phyloP scores from a whole-genome alignment of 257 asterid genomes.

The Salvia miltiorrhiza region DNA sequence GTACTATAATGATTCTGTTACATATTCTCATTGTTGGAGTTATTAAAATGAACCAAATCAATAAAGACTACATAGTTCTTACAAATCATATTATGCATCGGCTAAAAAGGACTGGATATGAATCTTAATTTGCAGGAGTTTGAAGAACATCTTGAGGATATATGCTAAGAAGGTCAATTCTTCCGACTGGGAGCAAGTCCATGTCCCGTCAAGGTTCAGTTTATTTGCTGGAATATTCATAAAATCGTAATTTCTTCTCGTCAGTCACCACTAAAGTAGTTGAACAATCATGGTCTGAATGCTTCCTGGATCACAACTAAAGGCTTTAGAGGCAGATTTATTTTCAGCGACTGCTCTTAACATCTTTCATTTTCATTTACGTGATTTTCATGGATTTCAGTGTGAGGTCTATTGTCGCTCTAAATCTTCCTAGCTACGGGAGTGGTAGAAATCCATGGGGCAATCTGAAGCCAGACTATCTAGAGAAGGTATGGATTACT shows the following conservation, averaged over 20 bases:
- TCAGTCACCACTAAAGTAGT: neutral
- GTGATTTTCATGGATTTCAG: conserved; percentile 38
- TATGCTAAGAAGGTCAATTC: conserved; percentile 83
- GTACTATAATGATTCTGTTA: neutral
- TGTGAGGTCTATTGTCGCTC: conserved; percentile 89
- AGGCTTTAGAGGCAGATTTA: too few species aligned
- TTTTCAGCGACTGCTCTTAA: neutral
- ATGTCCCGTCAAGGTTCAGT: conserved; percentile 80
- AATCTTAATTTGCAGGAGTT: conserved; percentile 56
- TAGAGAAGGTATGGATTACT: conserved; percentile 68
- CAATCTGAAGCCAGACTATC: conserved; percentile 74
- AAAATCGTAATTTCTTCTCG: neutral
- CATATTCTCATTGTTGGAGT: neutral
- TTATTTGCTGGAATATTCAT: conserved; percentile 1
- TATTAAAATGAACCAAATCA: neutral
- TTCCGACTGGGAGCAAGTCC: conserved; percentile 79
- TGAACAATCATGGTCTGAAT: neutral
- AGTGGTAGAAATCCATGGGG: conserved; percentile 99
- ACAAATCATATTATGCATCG: conserved; percentile 4
- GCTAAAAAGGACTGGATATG: neutral
- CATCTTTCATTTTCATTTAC: neutral
- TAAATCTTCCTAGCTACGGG: conserved; percentile 98
- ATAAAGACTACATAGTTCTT: neutral
- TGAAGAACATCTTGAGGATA: conserved; percentile 87
- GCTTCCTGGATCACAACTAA: neutral